These are phyloP conservation scores for Chaetoscypha palmicola DNA, from an alignment of 2,329 filamentous ascomycete genomes.

Conservation along the genomic window DNA sequence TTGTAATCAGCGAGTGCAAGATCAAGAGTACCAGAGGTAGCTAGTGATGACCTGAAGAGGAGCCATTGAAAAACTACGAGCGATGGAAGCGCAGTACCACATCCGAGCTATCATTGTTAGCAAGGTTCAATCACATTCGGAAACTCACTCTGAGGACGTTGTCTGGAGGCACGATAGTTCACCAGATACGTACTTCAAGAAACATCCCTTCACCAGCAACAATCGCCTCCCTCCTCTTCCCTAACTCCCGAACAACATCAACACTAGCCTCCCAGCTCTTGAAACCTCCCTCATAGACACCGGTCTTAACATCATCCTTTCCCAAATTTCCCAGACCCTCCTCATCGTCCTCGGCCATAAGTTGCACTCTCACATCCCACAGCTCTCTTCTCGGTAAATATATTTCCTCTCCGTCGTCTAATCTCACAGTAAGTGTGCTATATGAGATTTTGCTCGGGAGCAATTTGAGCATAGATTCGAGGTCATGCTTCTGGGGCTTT, in stretches of 20 bases:
- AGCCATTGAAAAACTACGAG: slow-evolving; percentile 62
- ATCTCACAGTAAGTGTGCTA: slow-evolving; percentile 50
- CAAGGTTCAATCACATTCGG: too few species aligned
- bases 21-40: slow-evolving; percentile 34
- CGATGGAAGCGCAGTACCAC: slow-evolving; percentile 68
- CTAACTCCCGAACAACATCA: slow-evolving; percentile 61
- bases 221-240: slow-evolving; percentile 12
- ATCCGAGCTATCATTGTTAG: slow-evolving; percentile 54
- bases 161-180: too few species aligned
- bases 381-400: slow-evolving; percentile 66
- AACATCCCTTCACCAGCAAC: slow-evolving; percentile 15
- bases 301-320: slow-evolving; percentile 68
- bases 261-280: slow-evolving; percentile 87
- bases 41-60: slow-evolving; percentile 29
- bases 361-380: slow-evolving; percentile 73
- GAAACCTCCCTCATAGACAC: slow-evolving; percentile 80
- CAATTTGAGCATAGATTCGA: slow-evolving; percentile 44
- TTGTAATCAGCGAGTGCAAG: slow-evolving; percentile 76
- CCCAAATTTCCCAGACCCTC: slow-evolving; percentile 47
- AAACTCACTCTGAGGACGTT: too few species aligned
- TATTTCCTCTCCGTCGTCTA: slow-evolving; percentile 48
- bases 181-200: slow-evolving; percentile 28
- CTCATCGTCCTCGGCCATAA: slow-evolving; percentile 66
- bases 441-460: slow-evolving; percentile 72
- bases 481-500: slow-evolving; percentile 44